Percentiles rank a stretch among this genome's conserved stretches.
Conservation (phyloP, 495 filamentous ascomycete genomes). For the Margaritispora aquatica region DNA sequence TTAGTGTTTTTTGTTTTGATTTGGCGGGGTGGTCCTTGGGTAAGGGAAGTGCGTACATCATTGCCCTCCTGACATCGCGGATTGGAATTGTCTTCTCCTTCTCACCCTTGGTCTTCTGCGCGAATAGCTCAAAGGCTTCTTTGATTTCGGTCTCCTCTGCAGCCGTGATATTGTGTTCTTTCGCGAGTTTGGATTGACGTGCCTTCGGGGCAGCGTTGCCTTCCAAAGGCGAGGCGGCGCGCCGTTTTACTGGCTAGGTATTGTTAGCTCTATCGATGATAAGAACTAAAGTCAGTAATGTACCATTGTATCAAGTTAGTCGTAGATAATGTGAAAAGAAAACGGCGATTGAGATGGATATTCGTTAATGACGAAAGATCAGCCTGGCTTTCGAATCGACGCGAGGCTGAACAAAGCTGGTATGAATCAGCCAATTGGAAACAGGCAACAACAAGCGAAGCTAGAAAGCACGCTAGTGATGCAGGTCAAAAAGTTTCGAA, state of each 20-base stretch:
- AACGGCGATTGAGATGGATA: neutral
- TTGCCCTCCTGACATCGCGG: slow-evolving; percentile 73
- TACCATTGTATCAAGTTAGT: neutral
- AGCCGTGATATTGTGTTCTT: slow-evolving; percentile 76
- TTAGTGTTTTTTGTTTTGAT: neutral
- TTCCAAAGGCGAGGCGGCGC: slow-evolving; percentile 8
- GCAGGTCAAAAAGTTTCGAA: neutral
- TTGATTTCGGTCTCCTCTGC: slow-evolving; percentile 84
- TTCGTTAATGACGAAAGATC: neutral
- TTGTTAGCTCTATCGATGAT: neutral
- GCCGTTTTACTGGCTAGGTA: slow-evolving; percentile 35
- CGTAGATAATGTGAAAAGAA: neutral
- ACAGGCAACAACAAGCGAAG: too few relatives aligned
- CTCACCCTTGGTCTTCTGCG: slow-evolving; percentile 59
- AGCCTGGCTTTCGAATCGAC: neutral
- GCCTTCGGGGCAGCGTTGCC: slow-evolving; percentile 29
- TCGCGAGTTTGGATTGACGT: slow-evolving; percentile 75
- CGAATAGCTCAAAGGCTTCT: slow-evolving; percentile 82
- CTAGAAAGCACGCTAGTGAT: neutral
- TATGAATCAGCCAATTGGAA: neutral
- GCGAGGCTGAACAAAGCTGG: neutral
- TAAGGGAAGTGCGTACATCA: slow-evolving; percentile 50
- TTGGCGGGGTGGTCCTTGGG: neutral
- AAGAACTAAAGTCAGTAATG: too few relatives aligned
- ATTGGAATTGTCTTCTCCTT: slow-evolving; percentile 67